Evolutionary conservation across 2,329 filamentous ascomycete genomes (phyloP).

Genomic region (Tolypocladium nubicola): DNA sequence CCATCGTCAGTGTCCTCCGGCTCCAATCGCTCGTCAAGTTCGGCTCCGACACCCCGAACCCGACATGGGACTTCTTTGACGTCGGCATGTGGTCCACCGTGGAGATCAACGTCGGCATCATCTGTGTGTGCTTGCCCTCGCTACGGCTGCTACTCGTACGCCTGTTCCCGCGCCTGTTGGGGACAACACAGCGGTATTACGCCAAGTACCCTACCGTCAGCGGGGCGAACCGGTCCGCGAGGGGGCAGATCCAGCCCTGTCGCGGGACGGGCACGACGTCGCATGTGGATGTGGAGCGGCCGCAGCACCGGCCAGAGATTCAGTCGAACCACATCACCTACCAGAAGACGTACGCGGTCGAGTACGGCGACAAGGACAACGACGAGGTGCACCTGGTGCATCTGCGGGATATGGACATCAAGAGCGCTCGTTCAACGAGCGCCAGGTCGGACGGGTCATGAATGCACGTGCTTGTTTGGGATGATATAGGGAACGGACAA

Average conservation of each 20-base stretch:
- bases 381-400: slow-evolving; percentile 21
- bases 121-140: slow-evolving; percentile 28
- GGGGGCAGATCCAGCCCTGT: slow-evolving; percentile 5
- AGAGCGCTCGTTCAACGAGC: not conserved
- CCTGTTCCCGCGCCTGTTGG: slow-evolving; percentile 25
- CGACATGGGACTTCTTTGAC: slow-evolving; percentile 23
- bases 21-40: slow-evolving; percentile 22
- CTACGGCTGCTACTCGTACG: slow-evolving; percentile 22
- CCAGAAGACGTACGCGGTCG: slow-evolving; percentile 23
- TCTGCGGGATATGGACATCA: slow-evolving; percentile 13
- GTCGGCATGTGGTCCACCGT: slow-evolving; percentile 24
- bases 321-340: slow-evolving; percentile 18
- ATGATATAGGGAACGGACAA: not conserved
- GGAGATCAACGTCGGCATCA: slow-evolving; percentile 27
- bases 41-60: slow-evolving; percentile 16
- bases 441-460: not conserved
- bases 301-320: slow-evolving; percentile 7
- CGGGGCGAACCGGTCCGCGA: slow-evolving; percentile 3
- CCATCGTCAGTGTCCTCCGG: slow-evolving; percentile 26
- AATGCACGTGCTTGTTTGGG: not conserved
- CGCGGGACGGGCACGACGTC: slow-evolving; percentile 13
- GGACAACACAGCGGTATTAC: slow-evolving; percentile 19
- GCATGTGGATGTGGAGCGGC: slow-evolving; percentile 12
- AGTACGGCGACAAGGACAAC: slow-evolving; percentile 15
- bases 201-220: slow-evolving; percentile 11